phyloP scores from a whole-genome alignment of 495 filamentous ascomycete species.

The Lindgomyces ingoldianus region DNA sequence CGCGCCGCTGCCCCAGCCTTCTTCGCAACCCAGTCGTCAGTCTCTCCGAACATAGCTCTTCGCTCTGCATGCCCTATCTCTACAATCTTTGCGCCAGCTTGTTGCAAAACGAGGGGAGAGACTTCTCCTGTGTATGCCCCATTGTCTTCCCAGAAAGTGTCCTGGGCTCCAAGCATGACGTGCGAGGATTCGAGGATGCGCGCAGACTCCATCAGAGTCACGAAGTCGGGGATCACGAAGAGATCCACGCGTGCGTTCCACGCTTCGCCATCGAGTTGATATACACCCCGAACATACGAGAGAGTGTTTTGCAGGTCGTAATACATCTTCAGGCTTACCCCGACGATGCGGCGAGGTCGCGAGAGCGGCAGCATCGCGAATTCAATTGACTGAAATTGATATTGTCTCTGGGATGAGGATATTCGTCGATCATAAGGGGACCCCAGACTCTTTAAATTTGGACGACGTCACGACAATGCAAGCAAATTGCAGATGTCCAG shows the following conservation, averaged over 20 bases:
- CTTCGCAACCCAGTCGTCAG: slow-evolving; percentile 59
- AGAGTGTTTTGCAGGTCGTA: slow-evolving; percentile 67
- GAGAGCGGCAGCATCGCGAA: slow-evolving; percentile 48
- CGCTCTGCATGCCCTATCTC: slow-evolving; percentile 83
- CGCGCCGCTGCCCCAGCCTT: slow-evolving; percentile 68
- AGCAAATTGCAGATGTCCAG: not conserved
- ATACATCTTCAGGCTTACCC: slow-evolving; percentile 84
- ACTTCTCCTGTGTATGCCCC: slow-evolving; percentile 80
- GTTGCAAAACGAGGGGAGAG: slow-evolving; percentile 63
- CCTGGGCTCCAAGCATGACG: slow-evolving; percentile 71
- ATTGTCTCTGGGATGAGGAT: too few relatives aligned
- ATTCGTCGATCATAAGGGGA: too few relatives aligned
- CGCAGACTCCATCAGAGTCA: slow-evolving; percentile 62
- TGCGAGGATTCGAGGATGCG: slow-evolving; percentile 50
- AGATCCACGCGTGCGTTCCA: slow-evolving; percentile 51
- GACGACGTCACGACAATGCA: not conserved
- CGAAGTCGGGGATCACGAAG: slow-evolving; percentile 74
- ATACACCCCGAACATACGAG: slow-evolving; percentile 61
- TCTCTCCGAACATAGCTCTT: slow-evolving; percentile 67
- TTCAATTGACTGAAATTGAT: too few relatives aligned
- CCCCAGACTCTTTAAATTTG: too few relatives aligned
- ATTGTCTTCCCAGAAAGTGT: slow-evolving; percentile 64
- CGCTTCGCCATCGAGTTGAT: slow-evolving; percentile 46
- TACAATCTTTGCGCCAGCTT: slow-evolving; percentile 68
- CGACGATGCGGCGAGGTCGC: slow-evolving; percentile 67